Conservation (phyloP, 805 yeast species). For the Tetrapisispora fleetii region DNA sequence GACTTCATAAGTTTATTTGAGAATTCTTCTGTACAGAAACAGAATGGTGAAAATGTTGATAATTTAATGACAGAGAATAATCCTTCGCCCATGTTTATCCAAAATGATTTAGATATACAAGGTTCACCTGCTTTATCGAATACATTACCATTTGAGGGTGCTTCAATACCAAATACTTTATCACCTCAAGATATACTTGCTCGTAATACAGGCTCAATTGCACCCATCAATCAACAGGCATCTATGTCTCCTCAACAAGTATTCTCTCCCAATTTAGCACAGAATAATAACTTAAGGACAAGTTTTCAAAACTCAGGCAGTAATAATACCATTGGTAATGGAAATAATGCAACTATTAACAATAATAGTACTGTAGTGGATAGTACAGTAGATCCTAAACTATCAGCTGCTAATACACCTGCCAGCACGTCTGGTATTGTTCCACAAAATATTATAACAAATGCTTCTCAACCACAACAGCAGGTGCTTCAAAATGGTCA, state of each 20-base stretch:
- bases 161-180: conserved; percentile 3
- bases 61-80: background rate
- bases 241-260: conserved; percentile 21
- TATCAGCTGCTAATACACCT: conserved; percentile 6
- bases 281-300: background rate
- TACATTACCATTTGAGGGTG: background rate
- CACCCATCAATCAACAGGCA: conserved; percentile 11
- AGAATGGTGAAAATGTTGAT: background rate
- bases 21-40: background rate
- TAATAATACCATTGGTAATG: background rate
- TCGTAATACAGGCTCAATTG: conserved; percentile 14
- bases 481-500: conserved; percentile 2
- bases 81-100: background rate
- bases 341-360: conserved; percentile 2
- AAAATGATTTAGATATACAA: background rate
- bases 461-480: conserved; percentile 2
- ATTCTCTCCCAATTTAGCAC: conserved; percentile 12
- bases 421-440: conserved; percentile 11
- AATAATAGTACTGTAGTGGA: conserved; percentile 4
- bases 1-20: conserved; percentile 8
- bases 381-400: background rate
- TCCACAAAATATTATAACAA: conserved; percentile 20
- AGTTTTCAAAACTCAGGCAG: background rate
- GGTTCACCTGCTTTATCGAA: conserved; percentile 1
- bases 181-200: conserved; percentile 29